Base-by-base conservation (phyloP, 805 yeast genomes). In the Saccharomycopsis synnaedendra region DNA sequence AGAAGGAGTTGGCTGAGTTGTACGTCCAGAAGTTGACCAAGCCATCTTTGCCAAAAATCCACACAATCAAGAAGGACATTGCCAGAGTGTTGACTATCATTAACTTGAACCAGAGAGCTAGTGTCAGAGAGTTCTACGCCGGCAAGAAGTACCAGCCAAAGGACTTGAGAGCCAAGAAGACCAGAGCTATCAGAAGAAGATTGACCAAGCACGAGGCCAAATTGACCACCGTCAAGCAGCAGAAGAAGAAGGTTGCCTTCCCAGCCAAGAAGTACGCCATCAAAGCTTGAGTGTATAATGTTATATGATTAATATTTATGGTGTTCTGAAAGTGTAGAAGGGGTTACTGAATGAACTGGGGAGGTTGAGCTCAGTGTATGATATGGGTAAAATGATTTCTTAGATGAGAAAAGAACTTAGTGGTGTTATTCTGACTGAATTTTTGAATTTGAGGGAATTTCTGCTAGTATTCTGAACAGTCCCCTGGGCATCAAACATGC, bases 181-280 rank as follows among this genome's bases (percentile, higher is more conserved):
- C 99, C 75, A 90, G 97, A 83, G 97, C 98, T 72, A 75, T 90
- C 75, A 90, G 98, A 85, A 85, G 97, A 81, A 80, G 82, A 69
- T 80, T 93, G 69, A 80, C 97, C 72, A 77, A 83, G 68, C 71
- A 72, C 72, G 96, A 93, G 78, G 82, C 85, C 69, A 66, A 78
- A 64, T 74, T 75, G 70, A 72, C 74, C 70, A 90, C 97, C 66
- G 83, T 74, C 63, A 88, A 85, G 80, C 87, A 89, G 69, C 79
- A 78, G 74, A 93, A 93, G 89, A 82, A 78, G 75, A 79, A 79
- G 67, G 78, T 80, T 66, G 95, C 97, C 74, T 88, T 82, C 95
- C 97, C 99, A 71, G 89, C 83, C 77, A 88, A 95, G 82, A 85
- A 84, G 76, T 93, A 76, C 76, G 97, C 97, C 71, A 85, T 93